These are phyloP conservation scores for Guadua angustifolia DNA, from an alignment of 176 grass and related monocot species.

Conservation along the genomic window DNA sequence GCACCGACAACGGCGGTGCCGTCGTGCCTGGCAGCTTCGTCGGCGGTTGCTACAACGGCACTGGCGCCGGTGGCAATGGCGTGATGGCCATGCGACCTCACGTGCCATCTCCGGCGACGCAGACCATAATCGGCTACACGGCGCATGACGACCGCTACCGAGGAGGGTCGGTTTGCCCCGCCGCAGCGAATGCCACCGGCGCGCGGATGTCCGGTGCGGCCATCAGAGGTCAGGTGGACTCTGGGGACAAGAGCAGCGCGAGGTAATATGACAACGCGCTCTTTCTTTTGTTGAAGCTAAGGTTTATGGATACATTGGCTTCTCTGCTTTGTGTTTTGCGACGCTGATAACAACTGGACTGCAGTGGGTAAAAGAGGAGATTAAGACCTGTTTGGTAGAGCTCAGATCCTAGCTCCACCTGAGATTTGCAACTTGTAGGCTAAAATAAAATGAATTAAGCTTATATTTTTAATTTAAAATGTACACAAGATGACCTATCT, in stretches of 20 bases:
- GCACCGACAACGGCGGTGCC: neutral
- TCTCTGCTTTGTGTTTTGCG: slow-evolving; percentile 22
- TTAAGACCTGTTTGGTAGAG: no score
- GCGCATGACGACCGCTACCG: slow-evolving; percentile 13
- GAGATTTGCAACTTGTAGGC: no score
- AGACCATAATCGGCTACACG: neutral
- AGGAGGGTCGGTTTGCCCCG: neutral
- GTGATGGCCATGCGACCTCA: neutral
- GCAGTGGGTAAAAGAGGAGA: neutral
- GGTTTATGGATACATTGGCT: slow-evolving; percentile 16
- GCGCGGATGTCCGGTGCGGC: neutral
- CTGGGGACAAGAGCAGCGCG: slow-evolving; percentile 7
- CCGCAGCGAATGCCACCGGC: neutral
- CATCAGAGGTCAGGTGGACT: neutral
- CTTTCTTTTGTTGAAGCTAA: neutral
- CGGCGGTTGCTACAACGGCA: slow-evolving; percentile 22
- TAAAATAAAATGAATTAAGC: no score
- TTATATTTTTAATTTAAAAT: no score
- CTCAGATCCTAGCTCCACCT: no score
- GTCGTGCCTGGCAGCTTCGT: slow-evolving; percentile 6
- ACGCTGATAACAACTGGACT: neutral
- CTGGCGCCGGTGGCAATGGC: neutral
- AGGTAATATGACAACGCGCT: slow-evolving; percentile 30
- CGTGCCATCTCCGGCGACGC: neutral
- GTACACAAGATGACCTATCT: no score